Conservation (phyloP, 257 asterid species). For the Coffea canephora region DNA sequence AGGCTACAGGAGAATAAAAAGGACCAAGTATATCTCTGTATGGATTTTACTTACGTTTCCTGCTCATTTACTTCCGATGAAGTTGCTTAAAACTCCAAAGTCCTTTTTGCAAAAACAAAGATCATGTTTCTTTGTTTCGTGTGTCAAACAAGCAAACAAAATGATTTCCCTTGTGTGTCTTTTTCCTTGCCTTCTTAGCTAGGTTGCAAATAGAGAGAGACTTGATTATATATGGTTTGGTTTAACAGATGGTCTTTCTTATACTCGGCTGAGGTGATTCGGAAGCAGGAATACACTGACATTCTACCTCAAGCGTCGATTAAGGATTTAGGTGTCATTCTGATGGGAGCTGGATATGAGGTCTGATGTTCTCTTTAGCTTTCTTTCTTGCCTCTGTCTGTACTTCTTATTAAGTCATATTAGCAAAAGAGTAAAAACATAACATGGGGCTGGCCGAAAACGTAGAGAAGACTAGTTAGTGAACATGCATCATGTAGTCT, state of each 20-base stretch:
- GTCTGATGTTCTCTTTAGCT: slow-evolving; percentile 28
- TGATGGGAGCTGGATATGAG: slow-evolving; percentile 86
- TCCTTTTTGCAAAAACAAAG: neutral
- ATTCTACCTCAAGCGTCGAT: slow-evolving; percentile 66
- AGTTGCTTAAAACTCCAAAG: neutral
- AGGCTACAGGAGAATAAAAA: neutral
- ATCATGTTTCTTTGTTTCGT: neutral
- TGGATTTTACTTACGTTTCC: neutral
- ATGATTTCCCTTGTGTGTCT: slow-evolving; percentile 16
- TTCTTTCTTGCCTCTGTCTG: neutral
- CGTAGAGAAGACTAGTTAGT: neutral
- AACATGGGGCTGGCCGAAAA: neutral
- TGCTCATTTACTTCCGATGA: neutral
- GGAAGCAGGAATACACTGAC: slow-evolving; percentile 70
- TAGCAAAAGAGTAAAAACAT: neutral
- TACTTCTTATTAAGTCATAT: neutral
- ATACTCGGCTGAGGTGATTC: slow-evolving; percentile 63
- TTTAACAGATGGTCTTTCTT: slow-evolving; percentile 72
- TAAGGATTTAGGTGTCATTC: slow-evolving; percentile 66
- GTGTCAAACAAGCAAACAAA: neutral
- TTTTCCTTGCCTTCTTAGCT: neutral
- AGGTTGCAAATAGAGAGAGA: slow-evolving; percentile 2
- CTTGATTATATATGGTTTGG: slow-evolving; percentile 7
- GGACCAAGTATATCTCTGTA: too few species aligned
- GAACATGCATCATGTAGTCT: too few species aligned